Evolutionary conservation across 352 stramenopile species (phyloP), one percentile per base, ranked within the genome.

Genomic region (Globisporangium echinulatum): DNA sequence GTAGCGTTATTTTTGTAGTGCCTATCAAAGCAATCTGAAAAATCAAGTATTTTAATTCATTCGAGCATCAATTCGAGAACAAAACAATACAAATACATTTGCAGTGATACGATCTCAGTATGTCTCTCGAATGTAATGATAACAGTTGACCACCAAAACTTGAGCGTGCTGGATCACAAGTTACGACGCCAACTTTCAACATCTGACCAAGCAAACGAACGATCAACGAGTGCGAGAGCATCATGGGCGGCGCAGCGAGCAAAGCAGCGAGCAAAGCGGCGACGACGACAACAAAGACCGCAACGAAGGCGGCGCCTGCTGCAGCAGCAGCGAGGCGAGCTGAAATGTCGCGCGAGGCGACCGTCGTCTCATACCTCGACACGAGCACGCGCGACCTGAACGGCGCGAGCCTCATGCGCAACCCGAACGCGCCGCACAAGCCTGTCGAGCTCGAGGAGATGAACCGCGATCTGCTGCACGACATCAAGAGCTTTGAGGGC

Each of bases 401-500:
- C 17, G 60, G 60, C 42, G 60, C 60, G 33, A 66, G 60, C 42
- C 60, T 66, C 25, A n/a, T 66, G 48, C 60, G 60, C 54, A 66
- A 66, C 36, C 60, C 60, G 49, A 53, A 57, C 19, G 50, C 61
- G 19, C 49, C 59, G 47, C 43, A 61, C 38, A 64, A 61, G 13
- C 37, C 51, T 5, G 56, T 56, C 19, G 66, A 82, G 47, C 56
- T 87, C 14, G 57, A 84, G 50, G 81, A 90, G 65, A 87, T 90
- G 81, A 72, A 77, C 57, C 36, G 62, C 4, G 59, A 75, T 36
- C 53, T 90, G 57, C 52, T 87, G 48, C 60, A 72, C 40, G 64
- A 86, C 58, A 69, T 82, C 58, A 63, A 82, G 50, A 58, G 66
- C 52, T 75, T 86, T 6, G 69, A 87, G n/a, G 74, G 85, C 38